Percentiles rank a stretch among this genome's conserved stretches.
phyloP scores from a whole-genome alignment of 768 basidiomycete genomes.

The Phylloporus sp. region DNA sequence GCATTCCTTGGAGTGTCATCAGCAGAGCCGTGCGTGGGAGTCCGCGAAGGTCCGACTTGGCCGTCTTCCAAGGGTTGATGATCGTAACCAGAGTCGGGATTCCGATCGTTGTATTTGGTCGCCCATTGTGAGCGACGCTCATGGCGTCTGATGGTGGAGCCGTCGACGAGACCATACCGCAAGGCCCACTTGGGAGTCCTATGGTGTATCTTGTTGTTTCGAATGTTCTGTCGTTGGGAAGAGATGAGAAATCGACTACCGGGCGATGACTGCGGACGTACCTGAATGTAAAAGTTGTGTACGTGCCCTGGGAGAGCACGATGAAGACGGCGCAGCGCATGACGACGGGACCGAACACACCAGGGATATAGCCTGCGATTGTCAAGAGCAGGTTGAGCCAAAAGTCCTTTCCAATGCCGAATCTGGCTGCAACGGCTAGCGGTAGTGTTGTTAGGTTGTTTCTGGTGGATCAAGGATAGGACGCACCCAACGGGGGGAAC shows the following conservation, averaged over 20 bases:
- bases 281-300: conserved; percentile 93
- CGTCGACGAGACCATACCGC: conserved; percentile 85
- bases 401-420: conserved; percentile 88
- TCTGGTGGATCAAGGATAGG: neutral
- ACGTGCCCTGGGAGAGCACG: conserved; percentile 55
- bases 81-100: conserved; percentile 63
- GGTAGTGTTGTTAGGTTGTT: conserved; percentile 2
- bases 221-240: conserved; percentile 60
- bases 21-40: conserved; percentile 8
- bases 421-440: conserved; percentile 86
- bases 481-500: conserved; percentile 83
- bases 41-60: conserved; percentile 41
- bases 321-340: conserved; percentile 1
- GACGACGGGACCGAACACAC: conserved; percentile 33
- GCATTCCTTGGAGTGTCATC: conserved; percentile 23
- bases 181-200: conserved; percentile 97
- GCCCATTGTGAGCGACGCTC: conserved; percentile 86
- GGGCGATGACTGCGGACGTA: conserved; percentile 23
- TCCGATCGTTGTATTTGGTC: conserved; percentile 76
- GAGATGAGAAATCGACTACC: conserved; percentile 3
- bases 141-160: conserved; percentile 69
- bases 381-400: conserved; percentile 85
- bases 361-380: conserved; percentile 89
- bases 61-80: conserved; percentile 75
- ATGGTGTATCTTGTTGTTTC: conserved; percentile 89